phyloP scores from a whole-genome alignment of 139 green algal species.

The Tetraselmis striata region DNA sequence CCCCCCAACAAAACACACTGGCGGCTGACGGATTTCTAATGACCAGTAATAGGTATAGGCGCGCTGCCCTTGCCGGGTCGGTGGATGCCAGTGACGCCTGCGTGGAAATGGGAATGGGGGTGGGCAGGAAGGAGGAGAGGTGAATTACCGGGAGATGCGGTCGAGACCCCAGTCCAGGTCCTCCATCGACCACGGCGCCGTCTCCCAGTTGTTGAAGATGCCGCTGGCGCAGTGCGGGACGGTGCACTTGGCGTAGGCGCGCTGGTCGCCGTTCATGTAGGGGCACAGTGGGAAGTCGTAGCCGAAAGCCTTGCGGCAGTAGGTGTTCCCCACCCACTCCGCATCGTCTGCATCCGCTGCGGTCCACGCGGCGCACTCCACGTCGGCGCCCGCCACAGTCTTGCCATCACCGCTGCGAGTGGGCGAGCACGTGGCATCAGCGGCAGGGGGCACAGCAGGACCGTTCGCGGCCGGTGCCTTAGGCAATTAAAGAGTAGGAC shows the following conservation, averaged over 20 bases:
- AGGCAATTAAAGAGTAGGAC: too few relatives aligned
- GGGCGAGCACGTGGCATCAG: too few relatives aligned
- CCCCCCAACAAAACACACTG: too few relatives aligned
- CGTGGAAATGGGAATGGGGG: too few relatives aligned
- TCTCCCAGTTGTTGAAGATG: neutral
- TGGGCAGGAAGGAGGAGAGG: neutral
- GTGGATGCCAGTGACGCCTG: too few relatives aligned
- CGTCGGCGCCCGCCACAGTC: too few relatives aligned
- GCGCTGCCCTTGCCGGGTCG: too few relatives aligned
- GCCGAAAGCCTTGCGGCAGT: neutral
- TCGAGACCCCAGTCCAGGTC: conserved; percentile 8
- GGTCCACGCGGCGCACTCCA: neutral
- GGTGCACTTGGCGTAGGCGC: neutral
- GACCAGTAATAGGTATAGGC: too few relatives aligned
- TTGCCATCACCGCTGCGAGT: too few relatives aligned
- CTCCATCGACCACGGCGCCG: neutral
- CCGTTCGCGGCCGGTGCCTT: too few relatives aligned
- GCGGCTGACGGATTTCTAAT: too few relatives aligned
- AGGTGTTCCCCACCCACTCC: neutral
- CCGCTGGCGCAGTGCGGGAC: neutral
- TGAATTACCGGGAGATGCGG: conserved; percentile 1
- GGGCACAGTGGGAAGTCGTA: neutral
- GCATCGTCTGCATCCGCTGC: neutral
- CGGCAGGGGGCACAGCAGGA: too few relatives aligned
- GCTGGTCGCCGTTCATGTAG: neutral